These are phyloP conservation scores for Marsdenia floribunda DNA, from an alignment of 257 asterid genomes.

Conservation along the genomic window DNA sequence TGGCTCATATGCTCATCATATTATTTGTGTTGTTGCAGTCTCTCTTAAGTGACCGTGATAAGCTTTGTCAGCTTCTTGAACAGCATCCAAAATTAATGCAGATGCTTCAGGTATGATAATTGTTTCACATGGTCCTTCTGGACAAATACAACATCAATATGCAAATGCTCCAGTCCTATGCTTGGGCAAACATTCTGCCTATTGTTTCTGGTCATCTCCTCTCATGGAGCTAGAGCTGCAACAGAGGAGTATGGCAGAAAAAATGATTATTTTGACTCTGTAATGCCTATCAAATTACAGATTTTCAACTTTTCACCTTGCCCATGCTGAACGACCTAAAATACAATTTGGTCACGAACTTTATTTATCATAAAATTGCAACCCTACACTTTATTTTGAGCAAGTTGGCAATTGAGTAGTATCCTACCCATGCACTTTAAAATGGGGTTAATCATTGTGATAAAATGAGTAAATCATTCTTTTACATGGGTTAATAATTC, in stretches of 20 bases:
- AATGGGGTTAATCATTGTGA: too few relatives aligned
- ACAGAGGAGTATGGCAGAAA: neutral
- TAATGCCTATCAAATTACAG: neutral
- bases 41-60: constrained; percentile 84
- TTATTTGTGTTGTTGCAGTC: constrained; percentile 37
- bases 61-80: constrained; percentile 89
- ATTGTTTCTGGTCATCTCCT: neutral
- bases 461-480: too few relatives aligned
- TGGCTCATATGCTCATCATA: constrained; percentile 4
- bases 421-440: too few relatives aligned
- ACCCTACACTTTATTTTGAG: too few relatives aligned
- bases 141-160: neutral
- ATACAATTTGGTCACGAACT: too few relatives aligned
- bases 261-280: neutral
- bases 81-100: constrained; percentile 96
- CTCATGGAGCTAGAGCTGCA: neutral
- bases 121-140: neutral
- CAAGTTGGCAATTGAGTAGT: too few relatives aligned
- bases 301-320: neutral
- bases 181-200: neutral
- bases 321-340: neutral
- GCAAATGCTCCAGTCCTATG: neutral
- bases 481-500: too few relatives aligned
- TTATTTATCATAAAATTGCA: too few relatives aligned
- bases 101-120: constrained; percentile 70